Evolutionary conservation across 2,329 filamentous ascomycete species (phyloP).

Genomic region (Colletotrichum liriopes): DNA sequence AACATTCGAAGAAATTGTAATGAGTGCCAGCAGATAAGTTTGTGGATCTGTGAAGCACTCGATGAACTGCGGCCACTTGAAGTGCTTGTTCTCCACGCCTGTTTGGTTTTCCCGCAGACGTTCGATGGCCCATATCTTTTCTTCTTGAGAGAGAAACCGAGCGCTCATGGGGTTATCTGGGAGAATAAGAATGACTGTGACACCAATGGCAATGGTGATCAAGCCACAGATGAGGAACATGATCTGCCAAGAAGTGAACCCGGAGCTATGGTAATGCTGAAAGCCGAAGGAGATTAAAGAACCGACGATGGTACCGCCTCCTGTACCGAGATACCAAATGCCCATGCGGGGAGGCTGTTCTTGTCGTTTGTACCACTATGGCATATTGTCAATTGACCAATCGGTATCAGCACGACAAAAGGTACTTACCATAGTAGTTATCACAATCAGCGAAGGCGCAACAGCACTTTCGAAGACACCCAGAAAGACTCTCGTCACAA

Average conservation of each 20-base stretch:
- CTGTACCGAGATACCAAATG: slow-evolving; percentile 77
- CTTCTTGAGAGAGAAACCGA: slow-evolving; percentile 71
- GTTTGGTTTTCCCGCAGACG: slow-evolving; percentile 82
- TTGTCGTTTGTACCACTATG: slow-evolving; percentile 59
- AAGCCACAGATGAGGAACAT: slow-evolving; percentile 76
- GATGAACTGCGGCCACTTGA: slow-evolving; percentile 77
- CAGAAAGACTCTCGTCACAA: slow-evolving; percentile 45
- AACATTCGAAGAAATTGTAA: slow-evolving; percentile 75
- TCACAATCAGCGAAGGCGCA: slow-evolving; percentile 62
- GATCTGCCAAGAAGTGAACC: slow-evolving; percentile 57
- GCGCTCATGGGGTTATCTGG: slow-evolving; percentile 70
- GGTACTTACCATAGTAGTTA: slow-evolving; percentile 56
- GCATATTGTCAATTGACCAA: background rate
- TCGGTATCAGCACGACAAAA: too few relatives aligned
- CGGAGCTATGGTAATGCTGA: slow-evolving; percentile 62
- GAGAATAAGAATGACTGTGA: slow-evolving; percentile 72
- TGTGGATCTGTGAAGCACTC: slow-evolving; percentile 65
- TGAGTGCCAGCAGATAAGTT: slow-evolving; percentile 72
- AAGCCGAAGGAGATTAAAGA: slow-evolving; percentile 71
- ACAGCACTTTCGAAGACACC: slow-evolving; percentile 49
- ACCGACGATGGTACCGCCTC: slow-evolving; percentile 70
- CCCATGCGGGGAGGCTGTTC: slow-evolving; percentile 76
- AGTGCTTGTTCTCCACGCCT: slow-evolving; percentile 81
- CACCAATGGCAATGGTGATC: slow-evolving; percentile 71
- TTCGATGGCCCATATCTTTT: slow-evolving; percentile 79